phyloP scores from a whole-genome alignment of 2,329 filamentous ascomycete genomes.

The Aspergillus sp. region DNA sequence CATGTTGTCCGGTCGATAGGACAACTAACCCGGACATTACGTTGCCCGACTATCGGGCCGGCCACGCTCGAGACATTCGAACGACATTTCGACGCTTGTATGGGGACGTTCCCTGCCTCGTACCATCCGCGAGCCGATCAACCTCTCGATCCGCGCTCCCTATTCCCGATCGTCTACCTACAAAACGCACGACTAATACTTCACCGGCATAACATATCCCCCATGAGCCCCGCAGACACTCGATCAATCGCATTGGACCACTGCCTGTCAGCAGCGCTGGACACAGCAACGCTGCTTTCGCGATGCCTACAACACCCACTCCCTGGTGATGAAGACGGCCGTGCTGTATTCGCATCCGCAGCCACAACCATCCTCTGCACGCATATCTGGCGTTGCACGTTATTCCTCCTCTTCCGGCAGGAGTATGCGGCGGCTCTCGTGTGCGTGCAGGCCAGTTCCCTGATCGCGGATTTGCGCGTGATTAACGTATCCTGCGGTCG shows the following conservation, averaged over 20 bases:
- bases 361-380: conserved; percentile 69
- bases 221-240: conserved; percentile 58
- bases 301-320: conserved; percentile 49
- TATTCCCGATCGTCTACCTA: conserved; percentile 70
- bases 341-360: conserved; percentile 55
- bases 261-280: conserved; percentile 66
- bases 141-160: conserved; percentile 63
- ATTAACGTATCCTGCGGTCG: conserved; percentile 73
- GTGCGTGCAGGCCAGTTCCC: conserved; percentile 64
- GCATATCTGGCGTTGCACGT: conserved; percentile 79
- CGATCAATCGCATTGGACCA: conserved; percentile 67
- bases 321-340: conserved; percentile 38
- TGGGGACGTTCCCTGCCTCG: conserved; percentile 66
- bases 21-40: conserved; percentile 63
- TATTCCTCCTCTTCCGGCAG: conserved; percentile 70
- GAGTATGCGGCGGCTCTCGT: conserved; percentile 66
- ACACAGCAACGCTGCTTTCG: conserved; percentile 70
- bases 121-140: conserved; percentile 62
- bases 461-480: conserved; percentile 64
- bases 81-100: conserved; percentile 67
- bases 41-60: conserved; percentile 58
- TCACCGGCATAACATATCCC: conserved; percentile 80
- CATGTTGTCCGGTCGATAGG: conserved; percentile 74
- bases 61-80: conserved; percentile 72
- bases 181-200: conserved; percentile 78